Evolutionary conservation across 140 eudicot species (phyloP).

Genomic region (Cichorium intybus): DNA sequence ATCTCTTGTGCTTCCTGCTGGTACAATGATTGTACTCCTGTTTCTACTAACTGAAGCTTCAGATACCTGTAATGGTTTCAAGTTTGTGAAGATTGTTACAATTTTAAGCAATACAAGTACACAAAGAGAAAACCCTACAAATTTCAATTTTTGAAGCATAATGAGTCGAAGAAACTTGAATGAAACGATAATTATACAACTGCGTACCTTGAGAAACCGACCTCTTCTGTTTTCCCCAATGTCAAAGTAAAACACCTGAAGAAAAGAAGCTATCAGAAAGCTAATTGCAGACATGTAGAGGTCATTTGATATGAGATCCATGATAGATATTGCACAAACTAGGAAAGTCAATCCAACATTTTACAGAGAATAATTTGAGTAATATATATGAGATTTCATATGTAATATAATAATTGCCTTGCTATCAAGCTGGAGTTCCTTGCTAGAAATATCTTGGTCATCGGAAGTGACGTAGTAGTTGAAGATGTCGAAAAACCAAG

Average conservation of each 20-base stretch:
- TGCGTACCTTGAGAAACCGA: constrained; percentile 77
- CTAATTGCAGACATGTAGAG: background rate
- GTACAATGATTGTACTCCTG: constrained; percentile 95
- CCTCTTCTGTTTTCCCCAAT: constrained; percentile 95
- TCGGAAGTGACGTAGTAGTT: constrained; percentile 88
- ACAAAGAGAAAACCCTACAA: background rate
- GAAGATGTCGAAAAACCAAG: constrained; percentile 96
- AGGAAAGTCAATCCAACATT: constrained; percentile 10
- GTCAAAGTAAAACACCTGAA: constrained; percentile 93
- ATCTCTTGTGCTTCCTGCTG: constrained; percentile 89
- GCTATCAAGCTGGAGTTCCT: constrained; percentile 94
- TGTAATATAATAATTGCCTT: constrained; percentile 42
- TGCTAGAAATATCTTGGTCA: constrained; percentile 80
- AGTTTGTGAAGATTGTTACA: background rate
- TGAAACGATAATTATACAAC: constrained; percentile 5
- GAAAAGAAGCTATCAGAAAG: constrained; percentile 4
- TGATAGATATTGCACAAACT: background rate
- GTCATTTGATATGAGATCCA: background rate
- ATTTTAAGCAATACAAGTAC: background rate
- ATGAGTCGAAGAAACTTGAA: background rate
- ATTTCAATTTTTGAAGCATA: constrained; percentile 1
- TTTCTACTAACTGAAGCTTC: constrained; percentile 98
- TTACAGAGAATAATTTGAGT: background rate
- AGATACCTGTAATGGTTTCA: constrained; percentile 63
- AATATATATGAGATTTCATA: background rate